Base-by-base conservation (phyloP, 106 monocot genomes). In the Hemerocallis citrina region DNA sequence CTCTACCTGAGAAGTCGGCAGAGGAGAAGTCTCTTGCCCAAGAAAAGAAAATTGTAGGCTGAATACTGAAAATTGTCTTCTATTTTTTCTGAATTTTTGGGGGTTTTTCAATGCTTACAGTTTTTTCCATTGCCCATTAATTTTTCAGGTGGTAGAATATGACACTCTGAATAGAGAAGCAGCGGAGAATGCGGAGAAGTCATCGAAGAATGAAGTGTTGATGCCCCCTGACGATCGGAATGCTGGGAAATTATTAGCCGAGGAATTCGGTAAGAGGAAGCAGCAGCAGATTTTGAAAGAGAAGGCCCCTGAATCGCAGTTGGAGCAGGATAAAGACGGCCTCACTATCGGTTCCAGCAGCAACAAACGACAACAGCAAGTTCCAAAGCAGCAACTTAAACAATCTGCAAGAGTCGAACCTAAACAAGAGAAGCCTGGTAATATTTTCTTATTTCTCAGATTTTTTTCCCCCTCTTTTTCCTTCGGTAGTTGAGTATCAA, bases 1-100 rank as follows among this genome's bases (percentile, higher is more conserved):
- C 84, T 74, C 86, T 86, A 30, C 71, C 79, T n/a, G 88, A 77
- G 56, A 91, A 85, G 67, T 65, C 67, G 12, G 87, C 88, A 49
- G 70, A 62, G 45, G 96, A 91, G n/a, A 55, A 64, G 63, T 61
- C 37, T 27, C 3, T 66, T 39, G 57, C 30, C 4, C 36, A 68
- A 47, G 75, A 75, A 39, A 76, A 59, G 29, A 84, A 91, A 23
- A 62, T 67, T 76, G 91, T 98, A 34, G n/a, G 86, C 34, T 68
- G 45, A 40, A 24, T 23, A 7, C n/a, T n/a, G n/a, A n/a, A n/a
- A n/a, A 22, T 9, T 52, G 14, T 49, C 33, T 48, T 57, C 4
- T 31, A 9, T 47, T 56, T 47, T 23, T 37, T 13, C 12, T 4
- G 45, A 59, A 7, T n/a, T n/a, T n/a, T n/a, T n/a, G n/a, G n/a